Evolutionary conservation across 768 basidiomycete species (phyloP).

Genomic region (Amanita fuliginea): DNA sequence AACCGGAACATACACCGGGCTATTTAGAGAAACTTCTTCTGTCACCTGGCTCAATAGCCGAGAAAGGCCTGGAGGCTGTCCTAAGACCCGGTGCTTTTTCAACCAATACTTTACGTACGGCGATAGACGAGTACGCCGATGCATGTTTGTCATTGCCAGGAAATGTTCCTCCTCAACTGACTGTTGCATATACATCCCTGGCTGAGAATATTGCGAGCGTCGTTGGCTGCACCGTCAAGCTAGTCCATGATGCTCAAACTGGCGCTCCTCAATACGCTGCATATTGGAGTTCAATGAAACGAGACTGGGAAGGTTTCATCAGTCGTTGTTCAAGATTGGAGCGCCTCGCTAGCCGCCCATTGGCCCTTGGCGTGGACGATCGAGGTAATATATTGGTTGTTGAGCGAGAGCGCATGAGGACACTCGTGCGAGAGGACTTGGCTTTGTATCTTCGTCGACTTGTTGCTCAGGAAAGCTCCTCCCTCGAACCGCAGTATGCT

Average conservation of each 20-base stretch:
- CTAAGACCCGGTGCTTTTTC: conserved; percentile 89
- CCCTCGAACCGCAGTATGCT: conserved; percentile 39
- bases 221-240: conserved; percentile 76
- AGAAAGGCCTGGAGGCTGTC: conserved; percentile 72
- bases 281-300: conserved; percentile 76
- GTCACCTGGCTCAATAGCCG: conserved; percentile 57
- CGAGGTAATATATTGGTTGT: conserved; percentile 45
- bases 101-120: conserved; percentile 64
- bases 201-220: conserved; percentile 71
- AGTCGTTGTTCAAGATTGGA: conserved; percentile 88
- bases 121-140: conserved; percentile 74
- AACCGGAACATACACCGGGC: conserved; percentile 72
- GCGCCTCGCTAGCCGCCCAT: conserved; percentile 72
- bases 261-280: conserved; percentile 69
- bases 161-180: conserved; percentile 43
- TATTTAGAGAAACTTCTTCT: conserved; percentile 80
- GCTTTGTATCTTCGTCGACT: conserved; percentile 46
- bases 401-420: conserved; percentile 69
- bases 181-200: conserved; percentile 51
- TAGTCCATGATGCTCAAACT: conserved; percentile 65
- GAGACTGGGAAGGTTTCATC: conserved; percentile 95
- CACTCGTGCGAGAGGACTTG: conserved; percentile 54
- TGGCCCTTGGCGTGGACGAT: conserved; percentile 44
- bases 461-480: conserved; percentile 30
- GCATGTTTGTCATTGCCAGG: conserved; percentile 59